Evolutionary conservation across 2,329 filamentous ascomycete species (phyloP), one percentile per base, ranked within the genome.

Genomic region (Fusarium metavorans): DNA sequence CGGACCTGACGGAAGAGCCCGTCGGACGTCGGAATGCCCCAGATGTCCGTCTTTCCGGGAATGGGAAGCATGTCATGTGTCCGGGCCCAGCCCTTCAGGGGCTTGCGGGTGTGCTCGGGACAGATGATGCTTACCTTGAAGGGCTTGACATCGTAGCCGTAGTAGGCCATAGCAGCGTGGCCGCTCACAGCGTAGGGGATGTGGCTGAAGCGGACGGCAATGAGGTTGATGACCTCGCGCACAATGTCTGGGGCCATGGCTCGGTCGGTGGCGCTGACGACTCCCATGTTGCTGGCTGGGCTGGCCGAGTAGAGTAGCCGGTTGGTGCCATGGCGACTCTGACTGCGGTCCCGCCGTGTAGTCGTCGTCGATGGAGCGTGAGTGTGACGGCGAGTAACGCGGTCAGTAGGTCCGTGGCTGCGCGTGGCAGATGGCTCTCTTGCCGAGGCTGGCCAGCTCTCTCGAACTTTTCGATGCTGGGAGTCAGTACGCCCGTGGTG

Each of bases 111-210:
- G 14, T 81, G 71, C 7, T 72, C 67, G 0, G 86, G 84, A 68
- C 84, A 87, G 23, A 86, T 54, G 63, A 89, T 80, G 48, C 79
- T 84, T 20, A 88, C 73, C 54, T 82, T 77, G 6, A 73, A 71
- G 0, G 82, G 81, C 7, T 52, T 65, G 8, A 80, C 77, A 9
- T 67, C 70, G 5, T 74, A 84, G 56, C 86, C 87, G 80, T 87
- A 85, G 56, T 85, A 82, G 4, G 81, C 75, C 68, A 89, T 80
- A 14, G 86, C 87, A 0, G 83, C 82, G 25, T 83, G 80, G 25
- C 88, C 88, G 72, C 80, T 83, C 48, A 90, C 82, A 13, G 84
- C 84, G 76, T 88, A 89, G 23, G 82, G 84, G 1, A 87, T 81
- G 76, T 87, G 84, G 20, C 76, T 73, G 23, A 90, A 82, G 6